These are phyloP conservation scores for Chaetomiaceae sp. DNA, from an alignment of 2,329 filamentous ascomycete species.

Conservation along the genomic window DNA sequence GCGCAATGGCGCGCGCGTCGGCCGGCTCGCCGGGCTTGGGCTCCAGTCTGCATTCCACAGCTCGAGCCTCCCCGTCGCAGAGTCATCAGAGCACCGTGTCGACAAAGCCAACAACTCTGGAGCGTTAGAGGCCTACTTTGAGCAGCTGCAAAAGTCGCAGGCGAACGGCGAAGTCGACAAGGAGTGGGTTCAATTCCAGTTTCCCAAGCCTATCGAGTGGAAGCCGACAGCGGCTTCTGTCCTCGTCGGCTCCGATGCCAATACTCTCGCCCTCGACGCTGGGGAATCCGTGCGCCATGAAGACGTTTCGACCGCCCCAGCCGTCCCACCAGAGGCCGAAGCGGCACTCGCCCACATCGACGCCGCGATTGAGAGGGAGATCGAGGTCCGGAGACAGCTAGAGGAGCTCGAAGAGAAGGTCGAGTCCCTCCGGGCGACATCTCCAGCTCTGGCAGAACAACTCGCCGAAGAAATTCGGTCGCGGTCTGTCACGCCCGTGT, in stretches of 20 bases:
- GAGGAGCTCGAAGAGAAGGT: constrained; percentile 44
- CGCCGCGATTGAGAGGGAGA: constrained; percentile 76
- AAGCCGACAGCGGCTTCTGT: constrained; percentile 59
- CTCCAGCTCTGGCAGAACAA: constrained; percentile 27
- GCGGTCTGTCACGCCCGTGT: constrained; percentile 39
- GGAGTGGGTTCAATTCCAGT: constrained; percentile 90
- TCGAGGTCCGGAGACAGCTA: constrained; percentile 50
- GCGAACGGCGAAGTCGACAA: constrained; percentile 64
- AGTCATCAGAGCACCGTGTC: constrained; percentile 54
- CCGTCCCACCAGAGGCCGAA: constrained; percentile 32
- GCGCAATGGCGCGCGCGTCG: constrained; percentile 51
- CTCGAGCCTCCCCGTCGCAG: constrained; percentile 47
- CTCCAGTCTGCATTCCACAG: constrained; percentile 74
- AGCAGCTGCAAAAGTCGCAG: constrained; percentile 79
- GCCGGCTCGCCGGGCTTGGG: constrained; percentile 57
- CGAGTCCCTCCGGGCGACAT: constrained; percentile 38
- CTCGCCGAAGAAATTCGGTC: constrained; percentile 39
- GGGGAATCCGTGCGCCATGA: constrained; percentile 28
- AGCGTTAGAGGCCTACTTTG: constrained; percentile 84
- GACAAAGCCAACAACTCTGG: constrained; percentile 55
- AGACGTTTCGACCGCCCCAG: constrained; percentile 7
- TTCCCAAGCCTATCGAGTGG: constrained; percentile 85
- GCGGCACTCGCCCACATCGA: constrained; percentile 69
- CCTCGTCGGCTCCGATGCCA: constrained; percentile 42
- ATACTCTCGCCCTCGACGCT: constrained; percentile 35